Evolutionary conservation across 306 rosid species (phyloP).

Genomic region (Citrullus colocynthis): DNA sequence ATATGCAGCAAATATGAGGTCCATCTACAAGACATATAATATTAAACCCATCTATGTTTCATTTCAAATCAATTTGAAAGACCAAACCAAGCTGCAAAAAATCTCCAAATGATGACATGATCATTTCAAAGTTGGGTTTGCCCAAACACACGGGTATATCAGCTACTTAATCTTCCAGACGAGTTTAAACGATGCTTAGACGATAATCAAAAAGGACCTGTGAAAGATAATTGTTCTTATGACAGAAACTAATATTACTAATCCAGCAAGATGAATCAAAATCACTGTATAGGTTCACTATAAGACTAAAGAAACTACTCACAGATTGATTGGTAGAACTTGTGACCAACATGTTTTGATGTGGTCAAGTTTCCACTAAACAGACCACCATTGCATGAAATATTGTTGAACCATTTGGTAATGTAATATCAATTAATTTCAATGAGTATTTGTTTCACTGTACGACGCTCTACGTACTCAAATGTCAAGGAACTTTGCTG

Average conservation of each 20-base stretch:
- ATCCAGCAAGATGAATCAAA: neutral
- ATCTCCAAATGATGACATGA: slow-evolving; percentile 71
- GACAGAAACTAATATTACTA: slow-evolving; percentile 10
- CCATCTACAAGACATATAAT: slow-evolving; percentile 15
- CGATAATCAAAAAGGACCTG: slow-evolving; percentile 70
- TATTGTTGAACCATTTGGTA: slow-evolving; percentile 25
- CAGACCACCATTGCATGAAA: slow-evolving; percentile 48
- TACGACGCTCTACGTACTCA: slow-evolving; percentile 56
- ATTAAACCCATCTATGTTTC: neutral
- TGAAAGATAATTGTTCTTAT: slow-evolving; percentile 3
- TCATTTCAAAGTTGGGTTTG: slow-evolving; percentile 59
- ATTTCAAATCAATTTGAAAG: neutral
- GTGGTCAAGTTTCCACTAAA: slow-evolving; percentile 74
- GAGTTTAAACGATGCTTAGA: slow-evolving; percentile 65
- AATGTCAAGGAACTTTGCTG: slow-evolving; percentile 43
- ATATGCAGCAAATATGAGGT: slow-evolving; percentile 39
- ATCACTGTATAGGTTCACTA: neutral
- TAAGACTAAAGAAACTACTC: slow-evolving; percentile 16
- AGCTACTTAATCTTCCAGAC: slow-evolving; percentile 75
- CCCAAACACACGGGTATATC: slow-evolving; percentile 68
- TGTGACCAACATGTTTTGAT: slow-evolving; percentile 55
- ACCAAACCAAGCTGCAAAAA: neutral
- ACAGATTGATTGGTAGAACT: slow-evolving; percentile 45
- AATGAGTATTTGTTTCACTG: slow-evolving; percentile 56
- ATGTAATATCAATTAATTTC: slow-evolving; percentile 33